Evolutionary conservation across 164 flowering plant species (phyloP).

Genomic region (Liquidambar formosana): DNA sequence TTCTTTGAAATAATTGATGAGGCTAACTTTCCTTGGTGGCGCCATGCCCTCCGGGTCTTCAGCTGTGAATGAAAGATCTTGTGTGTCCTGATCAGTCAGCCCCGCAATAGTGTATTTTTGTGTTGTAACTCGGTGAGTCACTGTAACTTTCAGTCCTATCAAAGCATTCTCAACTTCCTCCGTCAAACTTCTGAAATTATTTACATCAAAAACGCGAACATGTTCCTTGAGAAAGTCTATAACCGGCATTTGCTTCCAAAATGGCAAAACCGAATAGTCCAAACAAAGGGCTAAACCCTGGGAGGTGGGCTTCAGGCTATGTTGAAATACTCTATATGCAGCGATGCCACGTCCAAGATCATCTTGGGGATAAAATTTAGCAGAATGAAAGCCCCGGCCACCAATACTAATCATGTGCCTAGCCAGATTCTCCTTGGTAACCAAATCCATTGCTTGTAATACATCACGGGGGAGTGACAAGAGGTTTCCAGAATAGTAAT

Average conservation of each 20-base stretch:
- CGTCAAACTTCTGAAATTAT: conserved; percentile 16
- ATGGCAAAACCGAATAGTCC: conserved; percentile 63
- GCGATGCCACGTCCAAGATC: conserved; percentile 51
- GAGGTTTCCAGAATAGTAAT: conserved; percentile 36
- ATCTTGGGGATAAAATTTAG: conserved; percentile 9
- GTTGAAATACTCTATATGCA: conserved; percentile 55
- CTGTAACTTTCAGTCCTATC: conserved; percentile 54
- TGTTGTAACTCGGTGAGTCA: conserved; percentile 58
- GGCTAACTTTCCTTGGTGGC: conserved; percentile 20
- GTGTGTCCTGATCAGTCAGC: conserved; percentile 31
- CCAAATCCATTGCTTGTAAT: conserved; percentile 74
- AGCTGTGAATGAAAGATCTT: conserved; percentile 20
- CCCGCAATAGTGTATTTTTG: conserved; percentile 56
- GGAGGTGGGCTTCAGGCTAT: conserved; percentile 60
- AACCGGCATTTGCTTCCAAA: conserved; percentile 50
- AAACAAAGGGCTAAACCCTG: conserved; percentile 57
- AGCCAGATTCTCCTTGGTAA: conserved; percentile 66
- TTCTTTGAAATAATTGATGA: conserved; percentile 51
- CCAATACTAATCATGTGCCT: conserved; percentile 31
- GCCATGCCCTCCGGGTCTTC: conserved; percentile 34
- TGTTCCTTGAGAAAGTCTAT: conserved; percentile 50
- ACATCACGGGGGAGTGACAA: conserved; percentile 48
- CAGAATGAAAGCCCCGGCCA: conserved; percentile 48
- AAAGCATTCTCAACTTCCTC: conserved; percentile 30
- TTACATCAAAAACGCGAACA: conserved; percentile 19